Evolutionary conservation across 306 rosid genomes (phyloP).

Genomic region (Lotus japonicus): DNA sequence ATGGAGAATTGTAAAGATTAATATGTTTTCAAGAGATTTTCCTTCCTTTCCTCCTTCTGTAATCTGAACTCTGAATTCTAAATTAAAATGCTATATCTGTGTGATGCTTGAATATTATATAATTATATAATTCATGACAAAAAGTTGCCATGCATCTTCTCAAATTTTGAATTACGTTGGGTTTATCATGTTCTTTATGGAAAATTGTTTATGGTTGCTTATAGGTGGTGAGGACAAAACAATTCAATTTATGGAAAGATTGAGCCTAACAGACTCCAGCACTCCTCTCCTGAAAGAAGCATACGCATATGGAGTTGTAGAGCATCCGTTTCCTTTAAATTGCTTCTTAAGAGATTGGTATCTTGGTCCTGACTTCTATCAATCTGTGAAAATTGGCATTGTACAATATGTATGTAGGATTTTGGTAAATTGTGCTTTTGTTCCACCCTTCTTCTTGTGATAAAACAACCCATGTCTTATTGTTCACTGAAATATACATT

Average conservation of each 20-base stretch:
- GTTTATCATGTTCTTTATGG: neutral
- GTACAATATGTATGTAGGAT: slow-evolving; percentile 91
- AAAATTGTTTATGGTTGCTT: slow-evolving; percentile 19
- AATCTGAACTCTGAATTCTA: neutral
- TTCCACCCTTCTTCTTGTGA: neutral
- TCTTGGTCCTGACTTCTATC: slow-evolving; percentile 87
- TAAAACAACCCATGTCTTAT: slow-evolving; percentile 3
- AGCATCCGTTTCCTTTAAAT: slow-evolving; percentile 94
- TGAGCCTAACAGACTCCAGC: slow-evolving; percentile 52
- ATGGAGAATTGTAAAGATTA: neutral
- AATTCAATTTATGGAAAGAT: slow-evolving; percentile 79
- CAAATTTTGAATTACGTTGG: neutral
- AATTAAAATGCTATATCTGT: neutral
- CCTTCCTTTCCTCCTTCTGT: neutral
- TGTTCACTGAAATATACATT: slow-evolving; percentile 30
- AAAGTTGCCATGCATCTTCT: neutral
- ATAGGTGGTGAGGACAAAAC: slow-evolving; percentile 94
- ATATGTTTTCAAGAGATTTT: neutral
- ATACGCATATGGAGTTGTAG: slow-evolving; percentile 85
- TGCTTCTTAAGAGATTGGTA: slow-evolving; percentile 72
- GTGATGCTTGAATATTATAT: slow-evolving; percentile 12
- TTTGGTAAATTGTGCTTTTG: slow-evolving; percentile 23
- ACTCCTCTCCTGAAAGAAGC: slow-evolving; percentile 77
- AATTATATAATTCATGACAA: neutral
- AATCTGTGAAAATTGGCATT: slow-evolving; percentile 96